phyloP scores from a whole-genome alignment of 2,329 filamentous ascomycete species.

The Geosmithia morbida region DNA sequence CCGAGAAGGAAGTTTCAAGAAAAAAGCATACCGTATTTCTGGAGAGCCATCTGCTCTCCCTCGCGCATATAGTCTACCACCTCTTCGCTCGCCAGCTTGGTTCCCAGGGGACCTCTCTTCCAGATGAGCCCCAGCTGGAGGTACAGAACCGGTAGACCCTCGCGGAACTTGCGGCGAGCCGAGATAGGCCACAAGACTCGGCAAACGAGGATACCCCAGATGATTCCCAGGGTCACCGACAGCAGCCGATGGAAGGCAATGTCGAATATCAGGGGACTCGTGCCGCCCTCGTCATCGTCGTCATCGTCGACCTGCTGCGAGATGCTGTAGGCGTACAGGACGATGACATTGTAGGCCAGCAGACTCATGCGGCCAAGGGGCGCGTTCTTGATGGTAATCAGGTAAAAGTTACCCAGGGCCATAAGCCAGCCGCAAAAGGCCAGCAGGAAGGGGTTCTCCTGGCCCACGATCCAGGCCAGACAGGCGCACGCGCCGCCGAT shows the following conservation, averaged over 20 bases:
- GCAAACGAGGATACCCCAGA: conserved; percentile 88
- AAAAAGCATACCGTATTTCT: conserved; percentile 45
- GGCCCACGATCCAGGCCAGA: conserved; percentile 61
- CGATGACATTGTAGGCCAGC: conserved; percentile 90
- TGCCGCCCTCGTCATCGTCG: conserved; percentile 78
- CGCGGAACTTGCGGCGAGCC: conserved; percentile 73
- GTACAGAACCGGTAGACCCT: conserved; percentile 82
- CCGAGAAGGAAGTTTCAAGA: not conserved
- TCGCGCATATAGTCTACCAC: conserved; percentile 65
- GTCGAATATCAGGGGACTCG: conserved; percentile 69
- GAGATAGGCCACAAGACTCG: conserved; percentile 89
- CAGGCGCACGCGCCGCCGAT: conserved; percentile 66
- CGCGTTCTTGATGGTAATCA: conserved; percentile 76
- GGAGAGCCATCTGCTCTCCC: conserved; percentile 76
- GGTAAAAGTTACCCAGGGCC: conserved; percentile 72
- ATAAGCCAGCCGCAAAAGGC: conserved; percentile 71
- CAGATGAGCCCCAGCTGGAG: conserved; percentile 91
- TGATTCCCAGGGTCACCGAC: conserved; percentile 70
- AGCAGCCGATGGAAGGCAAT: conserved; percentile 81
- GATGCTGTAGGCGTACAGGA: conserved; percentile 85
- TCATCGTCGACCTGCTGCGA: conserved; percentile 66
- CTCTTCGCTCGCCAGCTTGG: conserved; percentile 46
- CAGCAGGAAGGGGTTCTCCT: conserved; percentile 61
- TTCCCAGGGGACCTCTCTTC: conserved; percentile 80
- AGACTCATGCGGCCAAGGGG: conserved; percentile 89